These are phyloP conservation scores for Balakata baccata DNA, from an alignment of 345 rosid species.

Conservation along the genomic window DNA sequence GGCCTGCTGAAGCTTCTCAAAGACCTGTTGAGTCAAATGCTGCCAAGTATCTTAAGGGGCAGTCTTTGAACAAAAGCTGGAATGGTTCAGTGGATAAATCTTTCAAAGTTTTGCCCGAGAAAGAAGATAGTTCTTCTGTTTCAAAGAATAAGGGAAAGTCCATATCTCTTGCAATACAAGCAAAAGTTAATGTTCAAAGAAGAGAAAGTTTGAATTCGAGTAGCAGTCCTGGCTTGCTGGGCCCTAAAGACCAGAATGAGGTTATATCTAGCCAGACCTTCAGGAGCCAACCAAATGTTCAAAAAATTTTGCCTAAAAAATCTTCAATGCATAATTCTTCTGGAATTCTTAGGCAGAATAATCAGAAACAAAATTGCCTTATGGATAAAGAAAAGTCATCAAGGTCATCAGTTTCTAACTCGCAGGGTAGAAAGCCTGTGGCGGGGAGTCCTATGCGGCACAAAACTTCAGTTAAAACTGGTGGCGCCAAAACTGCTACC, in stretches of 20 bases:
- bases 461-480: slow-evolving; percentile 36
- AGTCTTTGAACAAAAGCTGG: slow-evolving; percentile 61
- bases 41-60: slow-evolving; percentile 57
- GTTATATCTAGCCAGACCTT: slow-evolving; percentile 48
- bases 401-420: slow-evolving; percentile 35
- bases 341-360: slow-evolving; percentile 74
- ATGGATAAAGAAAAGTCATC: slow-evolving; percentile 47
- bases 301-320: slow-evolving; percentile 52
- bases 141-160: slow-evolving; percentile 58
- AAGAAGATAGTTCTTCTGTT: slow-evolving; percentile 48
- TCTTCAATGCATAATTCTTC: slow-evolving; percentile 37
- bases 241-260: slow-evolving; percentile 53
- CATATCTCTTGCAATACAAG: slow-evolving; percentile 84
- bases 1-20: slow-evolving; percentile 43
- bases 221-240: slow-evolving; percentile 30
- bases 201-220: slow-evolving; percentile 52
- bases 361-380: slow-evolving; percentile 76
- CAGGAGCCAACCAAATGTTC: slow-evolving; percentile 51
- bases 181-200: slow-evolving; percentile 75
- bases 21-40: slow-evolving; percentile 53
- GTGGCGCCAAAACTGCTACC: slow-evolving; percentile 45
- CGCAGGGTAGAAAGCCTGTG: slow-evolving; percentile 38
- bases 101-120: slow-evolving; percentile 32
- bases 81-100: slow-evolving; percentile 50
- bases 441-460: slow-evolving; percentile 38